Evolutionary conservation across 2,329 filamentous ascomycete species (phyloP), one percentile per base, ranked within the genome.

Genomic region (Alternaria sp.): DNA sequence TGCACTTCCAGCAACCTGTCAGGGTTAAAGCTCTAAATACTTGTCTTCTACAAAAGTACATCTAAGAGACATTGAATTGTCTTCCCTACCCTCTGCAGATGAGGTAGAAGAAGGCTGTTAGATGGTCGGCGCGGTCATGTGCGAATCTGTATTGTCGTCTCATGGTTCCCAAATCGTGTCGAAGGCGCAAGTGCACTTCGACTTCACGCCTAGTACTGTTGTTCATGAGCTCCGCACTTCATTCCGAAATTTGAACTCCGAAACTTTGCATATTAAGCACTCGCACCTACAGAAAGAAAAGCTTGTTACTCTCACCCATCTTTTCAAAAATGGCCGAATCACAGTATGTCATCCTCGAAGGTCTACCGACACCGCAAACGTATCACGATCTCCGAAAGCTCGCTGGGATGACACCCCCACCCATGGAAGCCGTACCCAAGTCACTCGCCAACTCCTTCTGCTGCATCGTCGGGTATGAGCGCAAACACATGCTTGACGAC

Each of bases 361-460:
- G 70, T 19, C 56, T 73, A 6, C 76, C 76, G 5, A 69, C 69
- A 40, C 69, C 75, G 9, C 72, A 76, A 50, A 63, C 69, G 3
- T 79, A 79, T 47, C 72, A 77, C 55, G 74, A 77, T 55, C 58
- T 77, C 19, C 69, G 76, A 32, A 73, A 74, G 50, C 47, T 70
- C 28, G 70, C 74, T 44, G 69, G 68, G 36, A 65, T 78, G 59
- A 78, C 76, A 5, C 76, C 75, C 26, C 74, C 76, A 11, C 71
- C 74, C 12, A 64, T 74, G 25, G 68, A 73, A 50, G 68, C 68
- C 12, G 71, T 76, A 11, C 70, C 73, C 9, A 68, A 69, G 58
- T 68, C 73, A 17, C 68, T 78, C 13, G 68, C 68, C 11, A 73
- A 72, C 50, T 75, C 72, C 1, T 73, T 73, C 19, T 69, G 62